A percentile compares a stretch with the other conserved stretches of the same genome.
phyloP scores from a whole-genome alignment of 2,329 filamentous ascomycete genomes.

The Capronia americana region DNA sequence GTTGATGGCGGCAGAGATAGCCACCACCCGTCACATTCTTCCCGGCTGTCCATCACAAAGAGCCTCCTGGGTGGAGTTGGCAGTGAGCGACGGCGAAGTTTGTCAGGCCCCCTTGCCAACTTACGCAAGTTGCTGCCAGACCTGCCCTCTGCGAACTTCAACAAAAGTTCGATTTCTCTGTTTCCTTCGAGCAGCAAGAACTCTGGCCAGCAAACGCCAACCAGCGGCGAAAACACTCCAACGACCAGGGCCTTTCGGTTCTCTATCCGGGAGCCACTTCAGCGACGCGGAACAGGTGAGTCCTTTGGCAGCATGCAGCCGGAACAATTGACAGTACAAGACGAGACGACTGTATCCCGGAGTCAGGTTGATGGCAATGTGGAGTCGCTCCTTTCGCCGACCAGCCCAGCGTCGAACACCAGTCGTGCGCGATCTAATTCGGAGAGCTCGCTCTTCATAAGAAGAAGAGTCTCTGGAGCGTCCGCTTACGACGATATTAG shows the following conservation, averaged over 20 bases:
- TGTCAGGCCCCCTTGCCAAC: constrained; percentile 27
- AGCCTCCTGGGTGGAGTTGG: constrained; percentile 20
- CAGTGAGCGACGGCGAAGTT: constrained; percentile 22
- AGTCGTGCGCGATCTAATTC: constrained; percentile 68
- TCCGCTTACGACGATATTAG: constrained; percentile 86
- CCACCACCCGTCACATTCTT: not conserved
- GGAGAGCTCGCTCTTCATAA: constrained; percentile 76
- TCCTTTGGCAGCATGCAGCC: not conserved
- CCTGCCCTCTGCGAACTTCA: constrained; percentile 27
- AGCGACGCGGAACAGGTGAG: constrained; percentile 3
- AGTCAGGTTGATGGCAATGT: constrained; percentile 40
- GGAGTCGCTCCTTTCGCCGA: constrained; percentile 34
- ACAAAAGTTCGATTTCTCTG: constrained; percentile 27
- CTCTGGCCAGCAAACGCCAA: constrained; percentile 13
- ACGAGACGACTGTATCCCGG: not conserved
- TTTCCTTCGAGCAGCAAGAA: constrained; percentile 17
- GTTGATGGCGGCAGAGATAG: constrained; percentile 1
- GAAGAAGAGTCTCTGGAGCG: constrained; percentile 75
- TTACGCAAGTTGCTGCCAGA: constrained; percentile 33
- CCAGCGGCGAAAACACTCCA: constrained; percentile 21
- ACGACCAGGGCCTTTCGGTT: constrained; percentile 18
- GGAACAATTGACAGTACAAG: not conserved
- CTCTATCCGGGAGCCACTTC: constrained; percentile 19
- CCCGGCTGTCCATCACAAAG: constrained; percentile 23
- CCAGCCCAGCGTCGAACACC: constrained; percentile 41